A percentile compares a stretch with the other conserved stretches of the same genome.
Conservation (phyloP, 163 green algal genomes). For the Scenedesmus sp. region DNA sequence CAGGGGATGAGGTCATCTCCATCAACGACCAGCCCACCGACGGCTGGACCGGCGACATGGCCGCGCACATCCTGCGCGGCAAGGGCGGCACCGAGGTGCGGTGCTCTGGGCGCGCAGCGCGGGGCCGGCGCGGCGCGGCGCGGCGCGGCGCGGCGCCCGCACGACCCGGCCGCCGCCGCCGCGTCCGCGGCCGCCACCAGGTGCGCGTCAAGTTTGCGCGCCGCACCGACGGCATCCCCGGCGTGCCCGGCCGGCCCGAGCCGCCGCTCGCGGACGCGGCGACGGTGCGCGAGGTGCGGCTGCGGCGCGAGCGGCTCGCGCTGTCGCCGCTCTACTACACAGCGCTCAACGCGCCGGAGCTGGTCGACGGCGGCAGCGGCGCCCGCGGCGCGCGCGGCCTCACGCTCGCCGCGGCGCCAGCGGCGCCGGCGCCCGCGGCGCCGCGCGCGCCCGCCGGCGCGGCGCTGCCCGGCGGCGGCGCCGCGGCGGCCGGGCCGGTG, state of each 20-base stretch:
- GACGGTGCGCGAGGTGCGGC: conserved; percentile 52
- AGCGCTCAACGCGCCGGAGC: conserved; percentile 49
- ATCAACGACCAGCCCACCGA: conserved; percentile 61
- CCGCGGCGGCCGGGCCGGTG: conserved; percentile 15
- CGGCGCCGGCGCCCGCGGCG: neutral
- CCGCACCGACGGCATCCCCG: conserved; percentile 68
- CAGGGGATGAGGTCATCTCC: conserved; percentile 80
- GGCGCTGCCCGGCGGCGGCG: neutral
- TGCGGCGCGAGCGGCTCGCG: conserved; percentile 78
- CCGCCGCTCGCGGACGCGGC: conserved; percentile 41
- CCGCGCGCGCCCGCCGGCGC: neutral
- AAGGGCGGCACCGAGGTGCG: conserved; percentile 72
- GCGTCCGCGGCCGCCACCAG: conserved; percentile 28
- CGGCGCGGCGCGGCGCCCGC: neutral
- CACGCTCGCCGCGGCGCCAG: neutral
- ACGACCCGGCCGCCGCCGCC: neutral
- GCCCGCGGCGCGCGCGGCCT: neutral
- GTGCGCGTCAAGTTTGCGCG: conserved; percentile 72
- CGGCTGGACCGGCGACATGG: conserved; percentile 77
- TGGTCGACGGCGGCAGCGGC: neutral
- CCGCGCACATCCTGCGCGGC: conserved; percentile 77
- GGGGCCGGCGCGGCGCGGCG: too few relatives aligned
- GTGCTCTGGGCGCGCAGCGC: too few relatives aligned
- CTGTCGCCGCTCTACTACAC: conserved; percentile 83
- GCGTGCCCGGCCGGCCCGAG: conserved; percentile 71